Base-by-base conservation (phyloP, 1,284 basidiomycete genomes). In the Lignosus rhinocerotis region DNA sequence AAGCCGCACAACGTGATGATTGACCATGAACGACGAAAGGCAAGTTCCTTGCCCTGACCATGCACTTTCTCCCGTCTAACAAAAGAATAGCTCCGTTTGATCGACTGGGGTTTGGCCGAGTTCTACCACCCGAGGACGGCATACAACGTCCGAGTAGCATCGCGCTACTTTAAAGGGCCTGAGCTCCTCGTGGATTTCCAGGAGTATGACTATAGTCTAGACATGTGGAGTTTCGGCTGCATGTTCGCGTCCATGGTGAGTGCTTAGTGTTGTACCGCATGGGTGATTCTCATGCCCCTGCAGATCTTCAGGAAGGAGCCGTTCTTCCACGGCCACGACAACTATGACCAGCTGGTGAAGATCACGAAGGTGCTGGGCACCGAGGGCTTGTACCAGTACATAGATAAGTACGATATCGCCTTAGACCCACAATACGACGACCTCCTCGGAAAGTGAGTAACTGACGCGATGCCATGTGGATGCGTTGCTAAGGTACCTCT, bases 1-100 rank as follows among this genome's bases (percentile, higher is more conserved):
- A 99, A 99, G 74, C 96, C 97, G 5, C 95, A 98, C 78, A 99
- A 99, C 73, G 96, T 99, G 58, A 98, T 99, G 95, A 98, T 99
- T 74, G 97, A 99, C 76, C 96, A 98, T 71, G 94, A 98, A 70
- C 90, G 92, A 74, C 88, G 93, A 71, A 95, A 96, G 82, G 93
- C 92, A 70, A 63, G 80, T 34, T 25, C 25, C 25, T 19, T 31
- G 14, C 42, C 17, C 16, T 17, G 42, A 6, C 34, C 2, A 44
- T 17, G 42, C 19, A 19, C 3, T 25, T n/a, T 42, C 9, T 19
- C 53, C 51, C 42, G 30, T 51, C 17, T 50, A 58, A 60, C 30
- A 21, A 50, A 43, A 48, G 56, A 54, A 7, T 70, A 95, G 91
- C 80, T 98, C 56, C 91, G 96, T 38, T 80, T 99, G 56, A 99